A percentile compares a stretch with the other conserved stretches of the same genome.
Evolutionary conservation across 345 rosid genomes (phyloP).

Genomic region (Capsella bursapastoris): DNA sequence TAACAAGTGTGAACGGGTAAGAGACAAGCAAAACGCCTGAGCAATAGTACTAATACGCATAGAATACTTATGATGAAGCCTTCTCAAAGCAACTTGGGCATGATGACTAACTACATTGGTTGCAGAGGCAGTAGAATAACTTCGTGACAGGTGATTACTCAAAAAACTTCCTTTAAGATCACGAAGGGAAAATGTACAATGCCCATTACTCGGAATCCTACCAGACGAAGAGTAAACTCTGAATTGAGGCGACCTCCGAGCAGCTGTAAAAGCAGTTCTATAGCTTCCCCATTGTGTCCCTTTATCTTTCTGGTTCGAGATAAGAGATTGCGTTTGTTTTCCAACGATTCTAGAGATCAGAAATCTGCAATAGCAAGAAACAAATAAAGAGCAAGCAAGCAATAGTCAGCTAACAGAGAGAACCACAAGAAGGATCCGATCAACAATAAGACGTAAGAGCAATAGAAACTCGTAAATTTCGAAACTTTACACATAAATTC

Average conservation of each 20-base stretch:
- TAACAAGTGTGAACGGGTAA: constrained; percentile 68
- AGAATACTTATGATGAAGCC: constrained; percentile 56
- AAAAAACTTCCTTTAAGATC: constrained; percentile 27
- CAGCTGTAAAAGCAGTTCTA: constrained; percentile 34
- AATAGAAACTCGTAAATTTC: constrained; percentile 7
- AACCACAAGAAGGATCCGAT: constrained; percentile 19
- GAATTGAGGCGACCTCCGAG: constrained; percentile 30
- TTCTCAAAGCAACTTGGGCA: constrained; percentile 70
- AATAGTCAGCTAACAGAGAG: not conserved
- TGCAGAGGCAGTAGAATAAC: constrained; percentile 40
- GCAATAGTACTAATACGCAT: constrained; percentile 60
- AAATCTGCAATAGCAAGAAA: constrained; percentile 32
- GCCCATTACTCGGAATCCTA: constrained; percentile 31
- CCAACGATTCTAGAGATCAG: constrained; percentile 32
- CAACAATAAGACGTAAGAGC: not conserved
- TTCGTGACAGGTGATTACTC: constrained; percentile 19
- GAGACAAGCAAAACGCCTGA: constrained; percentile 83
- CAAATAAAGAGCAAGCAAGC: not conserved
- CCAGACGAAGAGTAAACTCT: constrained; percentile 27
- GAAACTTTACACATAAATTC: constrained; percentile 20
- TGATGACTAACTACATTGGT: constrained; percentile 52
- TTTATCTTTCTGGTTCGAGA: constrained; percentile 34
- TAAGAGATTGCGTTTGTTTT: constrained; percentile 17
- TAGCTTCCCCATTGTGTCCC: constrained; percentile 36
- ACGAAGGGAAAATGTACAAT: constrained; percentile 10